phyloP scores from a whole-genome alignment of 2,329 filamentous ascomycete species.

The Colletotrichum kahawae region DNA sequence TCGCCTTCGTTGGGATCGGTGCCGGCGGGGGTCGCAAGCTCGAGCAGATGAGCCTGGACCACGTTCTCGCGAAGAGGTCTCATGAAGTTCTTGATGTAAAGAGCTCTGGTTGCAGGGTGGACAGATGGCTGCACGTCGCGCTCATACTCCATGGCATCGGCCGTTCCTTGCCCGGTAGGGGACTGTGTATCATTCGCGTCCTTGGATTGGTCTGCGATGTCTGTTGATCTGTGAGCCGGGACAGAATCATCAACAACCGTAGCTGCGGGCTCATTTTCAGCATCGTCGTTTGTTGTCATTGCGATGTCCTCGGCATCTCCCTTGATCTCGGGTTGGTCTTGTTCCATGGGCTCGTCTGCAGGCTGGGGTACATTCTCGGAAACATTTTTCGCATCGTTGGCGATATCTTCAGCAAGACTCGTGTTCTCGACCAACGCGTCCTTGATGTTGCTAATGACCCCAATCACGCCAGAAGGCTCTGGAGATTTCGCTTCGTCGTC shows the following conservation, averaged over 20 bases:
- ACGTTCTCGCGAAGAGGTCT: conserved; percentile 75
- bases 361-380: not conserved
- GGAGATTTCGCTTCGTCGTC: not conserved
- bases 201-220: not conserved
- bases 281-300: not conserved
- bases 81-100: conserved; percentile 93
- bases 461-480: not conserved
- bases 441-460: not conserved
- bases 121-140: conserved; percentile 58
- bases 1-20: conserved; percentile 55
- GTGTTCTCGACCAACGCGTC: not conserved
- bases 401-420: conserved; percentile 10
- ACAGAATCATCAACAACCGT: not conserved
- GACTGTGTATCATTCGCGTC: not conserved
- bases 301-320: not conserved
- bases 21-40: conserved; percentile 67
- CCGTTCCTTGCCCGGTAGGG: not conserved
- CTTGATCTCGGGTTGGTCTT: not conserved
- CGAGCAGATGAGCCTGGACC: conserved; percentile 72
- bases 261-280: not conserved
- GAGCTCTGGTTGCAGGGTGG: conserved; percentile 74
- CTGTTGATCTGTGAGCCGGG: not conserved
- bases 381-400: conserved; percentile 5
- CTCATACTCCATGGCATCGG: conserved; percentile 36
- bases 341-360: not conserved